Base-by-base conservation (phyloP, 169 alveolate species). In the Plasmodium knowlesi region DNA sequence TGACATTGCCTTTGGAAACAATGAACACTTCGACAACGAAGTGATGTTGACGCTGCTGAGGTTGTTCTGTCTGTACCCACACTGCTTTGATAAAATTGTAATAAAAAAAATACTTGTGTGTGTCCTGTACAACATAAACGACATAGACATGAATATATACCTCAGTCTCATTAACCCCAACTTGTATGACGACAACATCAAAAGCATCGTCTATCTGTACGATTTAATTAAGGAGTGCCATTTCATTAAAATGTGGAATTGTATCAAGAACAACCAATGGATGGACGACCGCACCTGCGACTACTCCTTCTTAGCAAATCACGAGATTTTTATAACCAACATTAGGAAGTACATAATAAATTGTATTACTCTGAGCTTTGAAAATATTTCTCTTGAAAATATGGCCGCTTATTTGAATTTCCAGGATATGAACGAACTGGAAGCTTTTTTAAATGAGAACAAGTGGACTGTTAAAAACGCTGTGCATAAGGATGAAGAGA, bases 11-110 rank as follows among this genome's bases (percentile, higher is more conserved):
- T 80, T 89, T 46, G 94, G 70, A 78, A 89, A 89, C 53, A 89
- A 89, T 22, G 94, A 89, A 28, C 80, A 89, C 73, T 89, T 79
- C 19, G 94, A 89, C 46, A 89, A 89, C 32, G 94, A 89, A 61
- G 94, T 89, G 28, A 89, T 89, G 94, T 83, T 89, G 25, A 81
- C 91, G 12, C 53, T 89, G 43, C 34, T 89, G 67, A 89, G 94
- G 50, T 57, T 89, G n/a, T 89, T 89, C 71, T 89, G 94, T 57
- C 30, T 89, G 22, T 89, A 89, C 28, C 94, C 94, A 1, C 94
- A 89, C 73, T 89, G 94, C 53, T 89, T 79, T 14, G 94, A 89
- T n/a, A 89, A 70, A 81, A 28, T 43, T 4, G 83, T 67, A 89
- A 80, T 89, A 41, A 89, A 89, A 50, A 89, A 89, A 89, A 89